These are phyloP conservation scores for Picea abies DNA, from an alignment of 83 land plant species.

Conservation along the genomic window DNA sequence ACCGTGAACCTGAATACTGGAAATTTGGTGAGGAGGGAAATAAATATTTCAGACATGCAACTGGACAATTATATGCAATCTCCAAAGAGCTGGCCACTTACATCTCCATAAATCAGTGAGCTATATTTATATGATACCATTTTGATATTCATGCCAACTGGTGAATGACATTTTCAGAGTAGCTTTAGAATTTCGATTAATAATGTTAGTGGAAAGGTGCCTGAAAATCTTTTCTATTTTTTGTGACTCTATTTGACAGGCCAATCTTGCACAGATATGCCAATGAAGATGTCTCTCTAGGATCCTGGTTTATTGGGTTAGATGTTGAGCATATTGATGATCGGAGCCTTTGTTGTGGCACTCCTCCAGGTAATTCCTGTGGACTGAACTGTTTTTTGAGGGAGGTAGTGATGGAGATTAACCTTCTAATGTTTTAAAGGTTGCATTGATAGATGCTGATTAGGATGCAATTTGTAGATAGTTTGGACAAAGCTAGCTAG, in stretches of 20 bases:
- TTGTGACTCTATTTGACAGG: slow-evolving; percentile 7
- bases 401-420: too few species aligned
- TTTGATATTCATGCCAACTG: neutral
- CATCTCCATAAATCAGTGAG: slow-evolving; percentile 35
- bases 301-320: slow-evolving; percentile 59
- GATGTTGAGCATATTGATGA: slow-evolving; percentile 59
- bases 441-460: too few species aligned
- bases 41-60: slow-evolving; percentile 69
- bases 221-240: neutral
- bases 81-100: slow-evolving; percentile 64
- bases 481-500: too few species aligned
- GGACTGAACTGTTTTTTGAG: too few species aligned
- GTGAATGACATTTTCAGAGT: neutral
- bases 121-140: slow-evolving; percentile 5
- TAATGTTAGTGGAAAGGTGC: slow-evolving; percentile 1
- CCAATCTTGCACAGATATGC: slow-evolving; percentile 35
- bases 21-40: slow-evolving; percentile 67
- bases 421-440: too few species aligned
- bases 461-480: too few species aligned
- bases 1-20: slow-evolving; percentile 72
- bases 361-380: slow-evolving; percentile 23
- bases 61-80: slow-evolving; percentile 65
- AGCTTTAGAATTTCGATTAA: neutral
- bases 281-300: slow-evolving; percentile 56
- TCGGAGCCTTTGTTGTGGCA: slow-evolving; percentile 33